Percentiles rank a stretch among this genome's conserved stretches.
These are phyloP conservation scores for Prunus mume DNA, from an alignment of 306 rosid species.

Conservation along the genomic window DNA sequence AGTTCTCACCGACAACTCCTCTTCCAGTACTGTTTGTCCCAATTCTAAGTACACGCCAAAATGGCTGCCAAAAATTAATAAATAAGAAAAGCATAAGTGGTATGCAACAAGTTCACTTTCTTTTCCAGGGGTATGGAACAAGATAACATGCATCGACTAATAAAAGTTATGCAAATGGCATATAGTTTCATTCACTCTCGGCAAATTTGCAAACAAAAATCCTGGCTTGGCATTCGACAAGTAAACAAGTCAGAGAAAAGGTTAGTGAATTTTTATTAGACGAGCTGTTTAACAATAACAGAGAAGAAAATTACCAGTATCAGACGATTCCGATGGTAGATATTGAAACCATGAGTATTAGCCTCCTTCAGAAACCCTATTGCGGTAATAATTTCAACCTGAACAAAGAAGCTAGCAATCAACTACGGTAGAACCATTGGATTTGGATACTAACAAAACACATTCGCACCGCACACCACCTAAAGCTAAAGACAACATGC, in stretches of 20 bases:
- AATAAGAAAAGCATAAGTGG: not conserved
- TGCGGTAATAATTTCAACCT: conserved; percentile 56
- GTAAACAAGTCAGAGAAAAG: not conserved
- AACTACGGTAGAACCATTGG: too few relatives aligned
- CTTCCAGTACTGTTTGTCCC: conserved; percentile 48
- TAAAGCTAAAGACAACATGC: not conserved
- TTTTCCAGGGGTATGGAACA: not conserved
- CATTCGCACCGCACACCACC: not conserved
- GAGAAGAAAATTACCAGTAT: conserved; percentile 43
- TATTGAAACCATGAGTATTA: conserved; percentile 71
- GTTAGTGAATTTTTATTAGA: not conserved
- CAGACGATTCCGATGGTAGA: conserved; percentile 88
- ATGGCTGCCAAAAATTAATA: conserved; percentile 57
- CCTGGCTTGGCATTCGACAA: not conserved
- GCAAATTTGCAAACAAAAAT: not conserved
- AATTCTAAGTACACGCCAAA: conserved; percentile 70
- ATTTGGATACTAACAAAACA: conserved; percentile 17
- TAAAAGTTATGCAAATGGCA: not conserved
- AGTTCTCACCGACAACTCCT: conserved; percentile 83
- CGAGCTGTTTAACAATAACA: not conserved
- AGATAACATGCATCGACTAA: not conserved
- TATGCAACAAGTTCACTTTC: not conserved
- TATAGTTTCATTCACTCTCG: not conserved
- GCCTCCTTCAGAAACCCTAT: conserved; percentile 92
- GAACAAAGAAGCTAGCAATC: not conserved